Base-by-base conservation (phyloP, 192 early-diverging fungal genomes). In the Podila horticola region DNA sequence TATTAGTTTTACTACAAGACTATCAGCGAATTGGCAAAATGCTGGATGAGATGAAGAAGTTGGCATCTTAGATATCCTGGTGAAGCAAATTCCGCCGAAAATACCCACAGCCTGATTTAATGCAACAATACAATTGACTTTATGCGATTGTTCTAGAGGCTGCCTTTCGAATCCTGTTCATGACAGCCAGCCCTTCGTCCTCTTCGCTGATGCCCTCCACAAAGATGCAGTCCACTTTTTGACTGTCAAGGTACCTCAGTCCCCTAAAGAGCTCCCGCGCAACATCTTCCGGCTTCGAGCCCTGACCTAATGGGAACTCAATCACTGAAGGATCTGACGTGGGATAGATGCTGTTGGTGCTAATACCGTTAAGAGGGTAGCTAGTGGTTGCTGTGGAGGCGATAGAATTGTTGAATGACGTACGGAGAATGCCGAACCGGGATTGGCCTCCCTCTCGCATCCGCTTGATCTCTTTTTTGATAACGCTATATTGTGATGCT, bases 141-240 rank as follows among this genome's bases (percentile, higher is more conserved):
- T 55, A 55, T 55, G 52, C 24, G 33, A 91, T 77, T 45, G 88
- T 89, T 55, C 74, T 83, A 1, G 92, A 88, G 0, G 98, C 95
- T 0, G 98, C 97, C 72, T 99, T 99, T 58, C 91, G 83, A 49
- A 98, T 58, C 13, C 98, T 69, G 85, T 99, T 99, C 98, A 99
- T 99, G 10, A 99, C 92, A 0, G 98, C 98, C 83, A 98, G 79
- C 1, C 97, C 97, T 74, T 96, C 96, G n/a, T 90, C 67, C 11
- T 86, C 87, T 61, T 99, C 98, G 2, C 79, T 83, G 5, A 98
- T 89, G n/a, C 96, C 98, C 74, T 99, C 92, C 1, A 99, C 94
- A 67, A 98, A 86, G 66, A 98, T 96, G 10, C 88, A 84, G 50
- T 91, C 90, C 20, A 92, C 92, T 2, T 87, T 82, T 61, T 71